A percentile compares a stretch with the other conserved stretches of the same genome.
These are phyloP conservation scores for Asclepias syriaca DNA, from an alignment of 257 asterid genomes.

Conservation along the genomic window DNA sequence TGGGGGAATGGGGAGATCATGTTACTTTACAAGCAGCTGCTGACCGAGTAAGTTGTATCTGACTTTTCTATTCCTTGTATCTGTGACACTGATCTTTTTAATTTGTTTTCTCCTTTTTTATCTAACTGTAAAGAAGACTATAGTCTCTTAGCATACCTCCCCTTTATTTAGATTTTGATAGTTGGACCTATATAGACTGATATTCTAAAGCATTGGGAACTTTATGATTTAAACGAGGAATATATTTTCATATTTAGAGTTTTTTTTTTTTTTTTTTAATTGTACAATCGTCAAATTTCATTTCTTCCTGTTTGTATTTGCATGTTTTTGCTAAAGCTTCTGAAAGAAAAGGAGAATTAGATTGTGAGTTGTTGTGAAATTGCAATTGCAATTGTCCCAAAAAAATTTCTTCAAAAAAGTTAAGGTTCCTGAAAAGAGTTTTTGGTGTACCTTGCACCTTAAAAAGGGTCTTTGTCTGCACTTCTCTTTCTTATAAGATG, in stretches of 20 bases:
- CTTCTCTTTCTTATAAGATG: not conserved
- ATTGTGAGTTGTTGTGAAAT: not conserved
- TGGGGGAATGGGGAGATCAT: constrained; percentile 98
- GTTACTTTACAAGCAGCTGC: constrained; percentile 99
- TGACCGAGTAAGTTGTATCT: constrained; percentile 58
- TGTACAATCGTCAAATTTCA: not conserved
- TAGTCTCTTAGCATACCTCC: not conserved
- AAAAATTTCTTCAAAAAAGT: not conserved
- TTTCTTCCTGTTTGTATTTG: not conserved
- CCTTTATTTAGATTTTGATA: not conserved
- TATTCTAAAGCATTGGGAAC: not conserved
- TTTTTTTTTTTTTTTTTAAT: not conserved
- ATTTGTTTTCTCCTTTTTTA: not conserved
- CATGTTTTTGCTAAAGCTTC: not conserved
- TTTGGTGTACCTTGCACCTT: not conserved
- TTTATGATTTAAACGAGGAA: not conserved
- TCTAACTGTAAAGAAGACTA: not conserved
- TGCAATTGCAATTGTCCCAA: not conserved
- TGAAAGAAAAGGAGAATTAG: not conserved
- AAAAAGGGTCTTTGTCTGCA: not conserved
- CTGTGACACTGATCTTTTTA: not conserved
- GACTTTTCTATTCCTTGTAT: not conserved
- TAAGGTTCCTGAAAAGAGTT: not conserved
- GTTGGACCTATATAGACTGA: not conserved
- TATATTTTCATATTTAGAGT: not conserved